Evolutionary conservation across 2,329 filamentous ascomycete genomes (phyloP).

Genomic region (Parascedosporium putredinis): DNA sequence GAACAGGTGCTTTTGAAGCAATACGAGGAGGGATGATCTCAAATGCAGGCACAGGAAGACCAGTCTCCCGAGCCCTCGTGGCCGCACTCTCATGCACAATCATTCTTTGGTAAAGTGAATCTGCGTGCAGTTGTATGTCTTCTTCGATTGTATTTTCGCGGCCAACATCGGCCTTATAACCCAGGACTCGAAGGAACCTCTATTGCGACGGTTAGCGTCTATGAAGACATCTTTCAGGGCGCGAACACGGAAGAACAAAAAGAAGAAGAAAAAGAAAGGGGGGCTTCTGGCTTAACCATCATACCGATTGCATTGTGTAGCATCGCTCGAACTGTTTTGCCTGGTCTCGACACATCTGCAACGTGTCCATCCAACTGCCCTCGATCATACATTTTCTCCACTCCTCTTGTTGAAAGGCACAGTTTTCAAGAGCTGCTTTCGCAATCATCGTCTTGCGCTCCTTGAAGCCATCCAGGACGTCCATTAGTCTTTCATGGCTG

Average conservation of each 20-base stretch:
- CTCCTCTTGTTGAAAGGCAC: slow-evolving; percentile 73
- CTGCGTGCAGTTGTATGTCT: slow-evolving; percentile 90
- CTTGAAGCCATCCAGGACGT: slow-evolving; percentile 77
- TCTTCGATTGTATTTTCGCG: slow-evolving; percentile 63
- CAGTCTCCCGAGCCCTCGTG: slow-evolving; percentile 56
- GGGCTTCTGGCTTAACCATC: slow-evolving; percentile 15
- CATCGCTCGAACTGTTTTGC: slow-evolving; percentile 73
- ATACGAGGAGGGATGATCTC: slow-evolving; percentile 34
- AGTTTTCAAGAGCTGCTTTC: slow-evolving; percentile 82
- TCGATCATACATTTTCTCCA: slow-evolving; percentile 73
- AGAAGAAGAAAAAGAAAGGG: not conserved
- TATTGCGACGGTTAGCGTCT: slow-evolving; percentile 22
- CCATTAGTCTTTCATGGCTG: slow-evolving; percentile 69
- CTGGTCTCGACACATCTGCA: slow-evolving; percentile 74
- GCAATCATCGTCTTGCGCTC: slow-evolving; percentile 69
- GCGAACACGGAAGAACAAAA: too few relatives aligned
- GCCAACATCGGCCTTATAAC: slow-evolving; percentile 64
- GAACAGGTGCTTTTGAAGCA: slow-evolving; percentile 9
- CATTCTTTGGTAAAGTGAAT: slow-evolving; percentile 81
- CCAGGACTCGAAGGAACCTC: slow-evolving; percentile 83
- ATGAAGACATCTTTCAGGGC: too few relatives aligned
- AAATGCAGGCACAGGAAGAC: slow-evolving; percentile 48
- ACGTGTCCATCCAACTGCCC: slow-evolving; percentile 55
- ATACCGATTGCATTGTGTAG: slow-evolving; percentile 75
- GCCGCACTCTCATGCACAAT: slow-evolving; percentile 67